Percentiles rank a stretch among this genome's conserved stretches.
Evolutionary conservation across 2,329 filamentous ascomycete genomes (phyloP).

Genomic region (Colletotrichum lupini): DNA sequence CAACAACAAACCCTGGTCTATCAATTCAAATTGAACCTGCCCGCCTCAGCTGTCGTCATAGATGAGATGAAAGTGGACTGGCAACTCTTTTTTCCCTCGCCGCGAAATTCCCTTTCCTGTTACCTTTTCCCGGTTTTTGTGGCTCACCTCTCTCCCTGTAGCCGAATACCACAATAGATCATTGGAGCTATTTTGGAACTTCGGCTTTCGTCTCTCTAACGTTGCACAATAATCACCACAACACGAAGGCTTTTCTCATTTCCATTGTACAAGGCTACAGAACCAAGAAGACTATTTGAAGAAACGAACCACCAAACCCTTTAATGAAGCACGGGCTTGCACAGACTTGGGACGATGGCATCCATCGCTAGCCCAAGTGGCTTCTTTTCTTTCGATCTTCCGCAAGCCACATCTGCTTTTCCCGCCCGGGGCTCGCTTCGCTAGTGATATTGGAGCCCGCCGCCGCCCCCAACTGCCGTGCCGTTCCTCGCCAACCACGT

Average conservation of each 20-base stretch:
- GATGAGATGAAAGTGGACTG: not conserved
- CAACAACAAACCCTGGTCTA: not conserved
- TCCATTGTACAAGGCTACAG: not conserved
- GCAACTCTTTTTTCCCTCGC: not conserved
- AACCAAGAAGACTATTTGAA: not conserved
- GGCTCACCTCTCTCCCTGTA: not conserved
- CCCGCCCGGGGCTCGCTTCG: not conserved
- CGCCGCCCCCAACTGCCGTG: conserved; percentile 15
- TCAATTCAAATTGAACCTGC: not conserved
- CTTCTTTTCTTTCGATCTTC: conserved; percentile 3
- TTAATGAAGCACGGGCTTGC: conserved; percentile 3
- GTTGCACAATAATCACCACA: conserved; percentile 21
- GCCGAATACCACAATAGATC: not conserved
- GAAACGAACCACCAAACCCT: not conserved
- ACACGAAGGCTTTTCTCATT: conserved; percentile 6
- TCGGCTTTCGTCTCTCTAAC: not conserved
- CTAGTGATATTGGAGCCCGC: not conserved
- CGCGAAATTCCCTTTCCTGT: not conserved
- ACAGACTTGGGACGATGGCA: conserved; percentile 17
- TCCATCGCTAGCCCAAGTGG: not conserved
- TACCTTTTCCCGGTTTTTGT: not conserved
- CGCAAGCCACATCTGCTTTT: conserved; percentile 22
- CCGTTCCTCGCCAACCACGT: conserved; percentile 19
- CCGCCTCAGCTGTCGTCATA: conserved; percentile 2
- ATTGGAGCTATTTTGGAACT: not conserved